Base-by-base conservation (phyloP, 163 green algal species). In the Scenedesmus sp. region DNA sequence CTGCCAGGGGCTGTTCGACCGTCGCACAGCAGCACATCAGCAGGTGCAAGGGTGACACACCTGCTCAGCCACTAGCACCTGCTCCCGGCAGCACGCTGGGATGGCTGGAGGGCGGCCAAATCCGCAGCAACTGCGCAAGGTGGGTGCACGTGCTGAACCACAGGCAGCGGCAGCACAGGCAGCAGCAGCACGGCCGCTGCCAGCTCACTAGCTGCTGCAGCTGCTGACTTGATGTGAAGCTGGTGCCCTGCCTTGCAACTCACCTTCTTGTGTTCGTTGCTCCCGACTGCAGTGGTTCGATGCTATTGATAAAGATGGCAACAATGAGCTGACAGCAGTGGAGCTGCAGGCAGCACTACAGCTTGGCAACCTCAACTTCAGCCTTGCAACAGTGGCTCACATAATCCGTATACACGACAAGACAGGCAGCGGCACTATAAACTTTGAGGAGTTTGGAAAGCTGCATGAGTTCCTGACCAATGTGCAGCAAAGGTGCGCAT, bases 341-440 rank as follows among this genome's bases (percentile, higher is more conserved):
- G 93, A 95, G 83, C 90, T 95, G 87, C 93, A 95, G 90, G 66
- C 62, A 20, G 93, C 93, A 10, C 77, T 95, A 70, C 83, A 90
- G 59, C 86, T 94, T 70, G 92, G 92, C 59, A 66, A 82, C 2
- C 82, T 95, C 0, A 94, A 94, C 76, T 95, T 95, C 73, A 91
- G 60, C n/a, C 86, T 95, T 6, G 88, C 93, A 3, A 92, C 88
- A 23, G 90, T 93, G 13, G 93, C 93, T 16, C 92, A 94, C 67
- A 95, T 95, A 26, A 95, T 95, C 52, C 55, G 91, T 10, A 92
- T 95, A 52, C 92, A 95, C 64, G 93, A 94, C 89, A 87, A 83
- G 18, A 89, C 70, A 66, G 73, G 86, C 52, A 94, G 66, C 56
- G 92, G 93, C 52, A 87, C 81, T 23, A 94, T 95, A 5, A 90